Percentiles rank a stretch among this genome's conserved stretches.
Conservation (phyloP, 805 yeast genomes). For the Blastobotrys parvus region DNA sequence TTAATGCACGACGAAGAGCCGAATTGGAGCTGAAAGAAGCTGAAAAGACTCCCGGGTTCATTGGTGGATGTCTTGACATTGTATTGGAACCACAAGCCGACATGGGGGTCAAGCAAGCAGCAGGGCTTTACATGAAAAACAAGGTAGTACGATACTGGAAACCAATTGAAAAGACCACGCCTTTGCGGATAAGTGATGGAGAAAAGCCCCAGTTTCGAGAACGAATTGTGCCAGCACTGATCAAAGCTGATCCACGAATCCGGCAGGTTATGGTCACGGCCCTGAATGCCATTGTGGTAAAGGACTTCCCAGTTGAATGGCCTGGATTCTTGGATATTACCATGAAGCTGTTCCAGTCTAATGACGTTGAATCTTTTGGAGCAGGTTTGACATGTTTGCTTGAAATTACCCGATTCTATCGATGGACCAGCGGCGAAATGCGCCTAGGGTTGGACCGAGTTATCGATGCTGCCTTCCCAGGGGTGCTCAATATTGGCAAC, state of each 20-base stretch:
- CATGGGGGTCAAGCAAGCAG: conserved; percentile 51
- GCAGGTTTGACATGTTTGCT: conserved; percentile 65
- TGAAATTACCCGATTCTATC: conserved; percentile 60
- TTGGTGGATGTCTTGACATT: conserved; percentile 76
- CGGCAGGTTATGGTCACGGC: conserved; percentile 39
- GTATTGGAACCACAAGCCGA: conserved; percentile 45
- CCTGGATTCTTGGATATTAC: conserved; percentile 42
- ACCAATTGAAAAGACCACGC: conserved; percentile 24
- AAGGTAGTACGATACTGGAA: conserved; percentile 59
- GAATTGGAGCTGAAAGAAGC: conserved; percentile 56
- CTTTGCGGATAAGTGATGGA: conserved; percentile 43
- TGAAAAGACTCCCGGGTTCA: conserved; percentile 57
- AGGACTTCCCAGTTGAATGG: conserved; percentile 49
- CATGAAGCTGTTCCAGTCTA: conserved; percentile 36
- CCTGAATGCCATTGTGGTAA: conserved; percentile 41
- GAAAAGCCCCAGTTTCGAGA: conserved; percentile 72
- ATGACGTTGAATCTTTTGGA: conserved; percentile 40
- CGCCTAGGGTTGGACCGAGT: conserved; percentile 48
- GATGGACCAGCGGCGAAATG: conserved; percentile 58
- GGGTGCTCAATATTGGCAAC: conserved; percentile 57
- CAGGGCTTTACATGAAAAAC: conserved; percentile 80
- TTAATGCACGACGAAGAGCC: conserved; percentile 52
- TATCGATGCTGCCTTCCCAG: conserved; percentile 53
- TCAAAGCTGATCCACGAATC: conserved; percentile 35
- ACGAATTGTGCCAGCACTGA: conserved; percentile 57